Evolutionary conservation across 768 basidiomycete genomes (phyloP), one percentile per base, ranked within the genome.

Genomic region (Paxillus ammoniavirescens): DNA sequence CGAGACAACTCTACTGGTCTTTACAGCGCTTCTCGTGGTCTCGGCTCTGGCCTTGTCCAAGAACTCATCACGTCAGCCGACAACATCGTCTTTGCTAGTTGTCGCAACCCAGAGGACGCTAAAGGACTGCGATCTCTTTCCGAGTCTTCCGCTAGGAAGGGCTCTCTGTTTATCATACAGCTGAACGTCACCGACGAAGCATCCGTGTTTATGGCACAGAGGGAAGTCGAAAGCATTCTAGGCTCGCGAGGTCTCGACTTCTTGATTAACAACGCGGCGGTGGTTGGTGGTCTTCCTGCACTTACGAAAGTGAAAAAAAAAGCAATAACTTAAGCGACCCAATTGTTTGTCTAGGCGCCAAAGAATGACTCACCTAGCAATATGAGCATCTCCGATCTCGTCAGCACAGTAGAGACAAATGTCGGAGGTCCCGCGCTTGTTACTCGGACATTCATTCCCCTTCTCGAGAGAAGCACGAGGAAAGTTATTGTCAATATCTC

Each of bases 251-350:
- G 70, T 6, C 56, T 73, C 10, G 71, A 72, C 59, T 73, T 71
- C 42, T 60, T 75, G 37, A 55, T 72, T 50, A 75, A 72, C 60
- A 73, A 72, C 41, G 72, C 73, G 12, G 71, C 56, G 0, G 61
- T 72, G 31, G 72, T 72, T 50, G 18, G 73, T 63, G 18, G 9
- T 14, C 35, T 13, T 47, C 42, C 30, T 43, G 31, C 1, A 8
- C 21, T 26, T 15, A 40, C 28, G 38, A 21, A 13, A 33, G 45
- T 33, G 14, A 44, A 30, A 10, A 7, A 4, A 30, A 12, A n/a
- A n/a, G n/a, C 15, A 5, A 6, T 41, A 26, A 31, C 14, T 42
- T 33, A 35, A 6, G 30, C 28, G 23, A 21, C 12, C n/a, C 21
- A 9, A 5, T 21, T 18, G 42, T 3, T 26, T 8, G 4, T 28